Evolutionary conservation across 208 protist genomes (phyloP).

Genomic region (Acanthamoeba triangularis): DNA sequence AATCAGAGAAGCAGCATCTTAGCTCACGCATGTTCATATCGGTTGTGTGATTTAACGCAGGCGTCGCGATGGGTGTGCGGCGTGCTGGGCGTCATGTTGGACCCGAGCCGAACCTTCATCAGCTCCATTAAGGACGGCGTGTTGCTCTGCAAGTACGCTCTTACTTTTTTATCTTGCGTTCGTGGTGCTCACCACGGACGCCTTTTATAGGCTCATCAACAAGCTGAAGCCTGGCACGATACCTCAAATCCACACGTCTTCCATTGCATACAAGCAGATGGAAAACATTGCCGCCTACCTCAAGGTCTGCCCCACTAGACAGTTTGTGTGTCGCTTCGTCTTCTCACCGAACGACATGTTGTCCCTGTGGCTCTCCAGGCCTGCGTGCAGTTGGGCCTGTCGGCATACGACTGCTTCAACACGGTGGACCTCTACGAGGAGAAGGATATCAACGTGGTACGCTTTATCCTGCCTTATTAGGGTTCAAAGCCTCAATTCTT

Average conservation of each 20-base stretch:
- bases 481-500: background rate
- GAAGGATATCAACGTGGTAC: slow-evolving; percentile 81
- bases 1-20: background rate
- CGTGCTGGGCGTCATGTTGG: slow-evolving; percentile 57
- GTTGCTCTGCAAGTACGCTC: slow-evolving; percentile 79
- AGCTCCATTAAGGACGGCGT: slow-evolving; percentile 80
- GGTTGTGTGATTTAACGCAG: background rate
- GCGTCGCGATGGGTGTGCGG: slow-evolving; percentile 78
- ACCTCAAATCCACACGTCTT: slow-evolving; percentile 66
- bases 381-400: slow-evolving; percentile 65
- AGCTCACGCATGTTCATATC: background rate
- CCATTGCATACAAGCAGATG: slow-evolving; percentile 84
- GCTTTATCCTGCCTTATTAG: background rate
- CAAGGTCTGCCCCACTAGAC: background rate
- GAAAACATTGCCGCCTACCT: slow-evolving; percentile 84
- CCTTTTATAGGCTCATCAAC: slow-evolving; percentile 1
- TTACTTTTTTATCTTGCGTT: background rate
- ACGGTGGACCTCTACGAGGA: slow-evolving; percentile 79
- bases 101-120: slow-evolving; percentile 26
- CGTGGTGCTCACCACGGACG: too few species aligned
- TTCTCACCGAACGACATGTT: slow-evolving; percentile 2
- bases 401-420: slow-evolving; percentile 54
- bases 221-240: slow-evolving; percentile 2
- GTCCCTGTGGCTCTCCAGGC: slow-evolving; percentile 9
- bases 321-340: background rate